A percentile compares a stretch with the other conserved stretches of the same genome.
These are phyloP conservation scores for Monosporascus ibericus DNA, from an alignment of 2,329 filamentous ascomycete genomes.

Conservation along the genomic window DNA sequence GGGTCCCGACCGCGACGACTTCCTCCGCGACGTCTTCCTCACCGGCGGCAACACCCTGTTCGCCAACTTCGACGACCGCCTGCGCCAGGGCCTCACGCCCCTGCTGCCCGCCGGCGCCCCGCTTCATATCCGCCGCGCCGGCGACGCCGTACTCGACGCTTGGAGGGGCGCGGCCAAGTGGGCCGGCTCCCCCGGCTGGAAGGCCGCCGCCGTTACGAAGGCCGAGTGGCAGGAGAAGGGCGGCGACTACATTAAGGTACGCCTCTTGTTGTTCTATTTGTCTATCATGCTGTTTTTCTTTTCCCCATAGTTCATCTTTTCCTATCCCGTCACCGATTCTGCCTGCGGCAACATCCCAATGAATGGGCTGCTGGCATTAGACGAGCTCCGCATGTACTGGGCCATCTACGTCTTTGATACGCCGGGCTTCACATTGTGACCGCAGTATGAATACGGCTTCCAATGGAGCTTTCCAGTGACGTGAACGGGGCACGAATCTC, in stretches of 20 bases:
- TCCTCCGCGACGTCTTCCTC: slow-evolving; percentile 83
- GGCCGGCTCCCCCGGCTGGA: slow-evolving; percentile 58
- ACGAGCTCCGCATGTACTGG: no score
- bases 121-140: slow-evolving; percentile 66
- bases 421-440: no score
- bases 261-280: slow-evolving; percentile 17
- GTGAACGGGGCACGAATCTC: no score
- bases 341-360: no score
- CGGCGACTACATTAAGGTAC: slow-evolving; percentile 82
- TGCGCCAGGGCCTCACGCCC: slow-evolving; percentile 65
- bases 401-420: no score
- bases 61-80: slow-evolving; percentile 75
- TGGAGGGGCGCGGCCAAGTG: slow-evolving; percentile 91
- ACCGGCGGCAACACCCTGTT: slow-evolving; percentile 93
- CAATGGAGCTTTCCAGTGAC: no score
- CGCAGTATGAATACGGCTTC: no score
- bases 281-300: slow-evolving; percentile 4
- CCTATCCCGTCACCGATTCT: background rate
- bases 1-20: slow-evolving; percentile 51
- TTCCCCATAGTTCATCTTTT: background rate
- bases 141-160: slow-evolving; percentile 75
- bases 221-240: slow-evolving; percentile 92
- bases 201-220: slow-evolving; percentile 61
- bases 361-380: background rate
- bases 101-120: slow-evolving; percentile 64